Conservation (phyloP, 441 rosid species). For the Lepidium campestre region DNA sequence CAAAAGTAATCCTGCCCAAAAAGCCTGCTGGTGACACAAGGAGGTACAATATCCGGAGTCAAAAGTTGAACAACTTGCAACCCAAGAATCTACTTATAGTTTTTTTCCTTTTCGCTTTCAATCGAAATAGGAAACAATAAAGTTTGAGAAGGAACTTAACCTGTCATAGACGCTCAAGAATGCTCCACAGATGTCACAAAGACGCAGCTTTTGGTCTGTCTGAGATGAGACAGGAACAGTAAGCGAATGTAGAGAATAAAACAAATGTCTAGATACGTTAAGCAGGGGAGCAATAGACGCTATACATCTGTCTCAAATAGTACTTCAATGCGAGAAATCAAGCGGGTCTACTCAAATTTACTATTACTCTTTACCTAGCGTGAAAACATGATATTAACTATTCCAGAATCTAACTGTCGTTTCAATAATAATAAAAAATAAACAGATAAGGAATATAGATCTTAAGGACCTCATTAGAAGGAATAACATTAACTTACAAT, state of each 20-base stretch:
- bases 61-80: conserved; percentile 78
- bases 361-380: not conserved
- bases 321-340: not conserved
- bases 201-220: conserved; percentile 97
- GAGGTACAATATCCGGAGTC: conserved; percentile 68
- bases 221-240: conserved; percentile 28
- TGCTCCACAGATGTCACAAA: conserved; percentile 97
- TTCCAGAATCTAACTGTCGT: not conserved
- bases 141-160: conserved; percentile 36
- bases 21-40: conserved; percentile 91
- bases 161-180: conserved; percentile 94
- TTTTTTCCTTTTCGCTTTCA: conserved; percentile 32
- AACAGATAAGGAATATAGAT: not conserved
- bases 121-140: conserved; percentile 21
- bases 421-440: not conserved
- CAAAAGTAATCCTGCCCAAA: conserved; percentile 97
- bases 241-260: not conserved
- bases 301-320: not conserved
- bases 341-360: not conserved
- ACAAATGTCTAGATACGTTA: not conserved
- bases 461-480: not conserved
- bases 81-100: conserved; percentile 45
- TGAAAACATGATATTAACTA: not conserved
- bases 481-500: conserved; percentile 50
- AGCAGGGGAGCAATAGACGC: not conserved